Evolutionary conservation across 441 rosid species (phyloP).

Genomic region (Croton laevigatus): DNA sequence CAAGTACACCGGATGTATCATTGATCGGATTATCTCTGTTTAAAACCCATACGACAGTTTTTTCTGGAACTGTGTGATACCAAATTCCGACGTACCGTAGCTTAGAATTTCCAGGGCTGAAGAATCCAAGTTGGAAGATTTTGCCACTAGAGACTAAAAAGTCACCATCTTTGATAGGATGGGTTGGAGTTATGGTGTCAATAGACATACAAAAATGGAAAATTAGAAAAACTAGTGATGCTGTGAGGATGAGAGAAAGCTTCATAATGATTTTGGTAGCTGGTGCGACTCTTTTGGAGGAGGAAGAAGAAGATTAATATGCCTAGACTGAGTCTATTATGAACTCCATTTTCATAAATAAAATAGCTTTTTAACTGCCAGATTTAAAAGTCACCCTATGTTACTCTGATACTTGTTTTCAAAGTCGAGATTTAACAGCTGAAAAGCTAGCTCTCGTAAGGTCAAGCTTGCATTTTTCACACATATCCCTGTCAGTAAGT

Average conservation of each 20-base stretch:
- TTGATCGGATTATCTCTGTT: constrained; percentile 57
- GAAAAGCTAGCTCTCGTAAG: too few relatives aligned
- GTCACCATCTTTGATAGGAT: constrained; percentile 46
- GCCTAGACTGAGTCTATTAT: too few relatives aligned
- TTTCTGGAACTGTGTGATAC: constrained; percentile 39
- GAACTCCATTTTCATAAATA: too few relatives aligned
- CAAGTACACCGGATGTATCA: constrained; percentile 41
- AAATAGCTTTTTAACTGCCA: too few relatives aligned
- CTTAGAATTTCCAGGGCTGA: constrained; percentile 40
- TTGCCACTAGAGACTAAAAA: constrained; percentile 39
- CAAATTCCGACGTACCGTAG: constrained; percentile 61
- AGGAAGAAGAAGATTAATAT: too few relatives aligned
- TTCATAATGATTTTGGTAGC: not conserved
- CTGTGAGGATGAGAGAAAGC: not conserved
- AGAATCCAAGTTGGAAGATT: constrained; percentile 54
- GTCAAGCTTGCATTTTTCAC: too few relatives aligned
- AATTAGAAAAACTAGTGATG: constrained; percentile 19
- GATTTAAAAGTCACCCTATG: too few relatives aligned
- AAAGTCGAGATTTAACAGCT: too few relatives aligned
- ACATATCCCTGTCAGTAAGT: too few relatives aligned
- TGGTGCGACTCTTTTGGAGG: too few relatives aligned
- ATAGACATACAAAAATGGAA: constrained; percentile 23
- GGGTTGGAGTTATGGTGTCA: constrained; percentile 32
- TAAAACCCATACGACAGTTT: constrained; percentile 61
- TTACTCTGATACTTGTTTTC: too few relatives aligned